phyloP scores from a whole-genome alignment of 306 rosid genomes.

The Prunus armeniaca region DNA sequence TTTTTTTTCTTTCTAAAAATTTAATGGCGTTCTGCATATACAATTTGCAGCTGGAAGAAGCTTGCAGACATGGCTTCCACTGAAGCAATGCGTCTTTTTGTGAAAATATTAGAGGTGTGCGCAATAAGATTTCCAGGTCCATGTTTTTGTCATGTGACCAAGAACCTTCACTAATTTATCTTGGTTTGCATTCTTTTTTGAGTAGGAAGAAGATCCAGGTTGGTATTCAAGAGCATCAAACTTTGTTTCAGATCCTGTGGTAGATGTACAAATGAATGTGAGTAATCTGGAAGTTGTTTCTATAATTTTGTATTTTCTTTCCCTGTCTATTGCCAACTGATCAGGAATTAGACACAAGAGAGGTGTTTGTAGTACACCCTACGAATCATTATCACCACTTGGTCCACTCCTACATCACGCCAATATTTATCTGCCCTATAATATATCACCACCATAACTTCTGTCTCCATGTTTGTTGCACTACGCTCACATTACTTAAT shows the following conservation, averaged over 20 bases:
- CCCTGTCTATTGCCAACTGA: background rate
- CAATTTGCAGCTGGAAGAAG: conserved; percentile 87
- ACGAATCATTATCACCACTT: background rate
- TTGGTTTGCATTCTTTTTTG: conserved; percentile 19
- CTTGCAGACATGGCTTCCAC: conserved; percentile 80
- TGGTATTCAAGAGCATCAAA: conserved; percentile 93
- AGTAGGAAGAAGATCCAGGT: conserved; percentile 93
- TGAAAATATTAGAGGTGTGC: conserved; percentile 89
- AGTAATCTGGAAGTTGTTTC: conserved; percentile 32
- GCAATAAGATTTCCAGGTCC: conserved; percentile 7
- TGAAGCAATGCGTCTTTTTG: conserved; percentile 98
- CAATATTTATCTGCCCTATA: background rate
- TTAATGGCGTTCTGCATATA: conserved; percentile 17
- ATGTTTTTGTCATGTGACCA: conserved; percentile 9
- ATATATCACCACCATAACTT: background rate
- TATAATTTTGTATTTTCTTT: background rate
- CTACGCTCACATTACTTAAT: no score
- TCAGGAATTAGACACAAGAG: background rate
- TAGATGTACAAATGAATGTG: conserved; percentile 85
- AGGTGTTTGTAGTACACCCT: background rate
- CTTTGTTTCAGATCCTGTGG: conserved; percentile 70
- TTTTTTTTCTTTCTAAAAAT: conserved; percentile 8
- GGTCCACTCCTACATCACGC: background rate
- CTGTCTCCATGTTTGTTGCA: no score
- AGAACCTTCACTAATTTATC: conserved; percentile 27